Evolutionary conservation across 345 rosid species (phyloP), one percentile per base, ranked within the genome.

Genomic region (Leavenworthia alabamica): DNA sequence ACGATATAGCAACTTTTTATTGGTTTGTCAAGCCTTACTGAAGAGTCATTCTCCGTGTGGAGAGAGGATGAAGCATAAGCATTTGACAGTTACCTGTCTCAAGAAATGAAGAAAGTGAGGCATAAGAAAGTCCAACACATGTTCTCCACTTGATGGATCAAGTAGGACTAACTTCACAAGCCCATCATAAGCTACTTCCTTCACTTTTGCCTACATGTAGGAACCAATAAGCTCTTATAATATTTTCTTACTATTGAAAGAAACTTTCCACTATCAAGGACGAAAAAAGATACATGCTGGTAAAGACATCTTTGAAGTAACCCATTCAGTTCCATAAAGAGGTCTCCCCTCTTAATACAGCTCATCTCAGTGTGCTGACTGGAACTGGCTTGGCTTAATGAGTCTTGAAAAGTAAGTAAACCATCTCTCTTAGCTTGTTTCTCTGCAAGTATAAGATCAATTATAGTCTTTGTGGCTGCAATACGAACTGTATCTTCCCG

Each of bases 331-430:
- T 84, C 88, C 39, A 73, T 84, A 44, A 84, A 86, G 56, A 89
- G 89, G 76, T 65, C 70, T 46, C 77, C 80, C 28, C 76, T 74
- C 39, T 53, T 52, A 59, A 66, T 67, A 60, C 70, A 28, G 59
- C 75, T 78, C 32, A 73, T 72, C 68, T 80, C 88, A 66, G 82
- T 76, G 55, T 84, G 91, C 77, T 89, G 97, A 75, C 97, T 89
- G 80, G 83, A 61, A 67, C 97, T 84, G 64, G 97, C 87, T 81
- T 89, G 91, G 81, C 97, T 89, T 68, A 88, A 80, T 23, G 97
- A 83, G 68, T 89, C 95, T 79, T 83, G 88, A 68, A 78, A 70
- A 65, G 79, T 68, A 74, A 83, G 68, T 28, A 58, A 68, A 62
- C 76, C 64, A 62, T 74, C 76, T 62, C 45, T 71, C 67, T 71